Evolutionary conservation across 768 basidiomycete genomes (phyloP).

Genomic region (Hericium erinaceus): DNA sequence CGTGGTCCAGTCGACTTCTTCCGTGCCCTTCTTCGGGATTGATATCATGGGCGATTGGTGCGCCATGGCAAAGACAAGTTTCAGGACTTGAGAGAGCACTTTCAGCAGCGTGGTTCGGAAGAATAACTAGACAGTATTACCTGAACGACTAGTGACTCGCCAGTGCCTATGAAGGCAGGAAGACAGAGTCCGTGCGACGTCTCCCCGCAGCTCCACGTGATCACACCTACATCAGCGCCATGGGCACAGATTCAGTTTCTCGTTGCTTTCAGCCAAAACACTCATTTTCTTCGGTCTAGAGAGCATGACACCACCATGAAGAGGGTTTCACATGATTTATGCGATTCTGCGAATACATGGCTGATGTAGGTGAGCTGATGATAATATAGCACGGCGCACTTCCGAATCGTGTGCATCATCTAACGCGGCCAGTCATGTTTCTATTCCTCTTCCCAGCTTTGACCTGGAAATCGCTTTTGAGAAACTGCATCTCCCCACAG

Average conservation of each 20-base stretch:
- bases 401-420: neutral
- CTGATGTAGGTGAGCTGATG: slow-evolving; percentile 5
- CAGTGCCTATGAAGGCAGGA: too few relatives aligned
- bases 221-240: too few relatives aligned
- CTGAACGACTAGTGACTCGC: too few relatives aligned
- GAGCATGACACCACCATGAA: neutral
- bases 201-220: too few relatives aligned
- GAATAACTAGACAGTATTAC: too few relatives aligned
- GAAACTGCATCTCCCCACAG: slow-evolving; percentile 82
- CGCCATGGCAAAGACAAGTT: slow-evolving; percentile 37
- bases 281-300: too few relatives aligned
- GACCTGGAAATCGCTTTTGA: slow-evolving; percentile 96
- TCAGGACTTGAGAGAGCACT: too few relatives aligned
- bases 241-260: too few relatives aligned
- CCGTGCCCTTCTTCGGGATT: slow-evolving; percentile 89
- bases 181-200: too few relatives aligned
- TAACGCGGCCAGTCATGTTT: slow-evolving; percentile 54
- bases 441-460: slow-evolving; percentile 85
- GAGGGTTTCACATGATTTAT: neutral
- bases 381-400: slow-evolving; percentile 9
- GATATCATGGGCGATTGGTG: slow-evolving; percentile 84
- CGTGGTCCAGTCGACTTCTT: slow-evolving; percentile 93
- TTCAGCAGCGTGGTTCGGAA: too few relatives aligned
- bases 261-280: too few relatives aligned
- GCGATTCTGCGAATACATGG: neutral